Evolutionary conservation across 768 basidiomycete species (phyloP), one percentile per base, ranked within the genome.

Genomic region (Vararia minispora): DNA sequence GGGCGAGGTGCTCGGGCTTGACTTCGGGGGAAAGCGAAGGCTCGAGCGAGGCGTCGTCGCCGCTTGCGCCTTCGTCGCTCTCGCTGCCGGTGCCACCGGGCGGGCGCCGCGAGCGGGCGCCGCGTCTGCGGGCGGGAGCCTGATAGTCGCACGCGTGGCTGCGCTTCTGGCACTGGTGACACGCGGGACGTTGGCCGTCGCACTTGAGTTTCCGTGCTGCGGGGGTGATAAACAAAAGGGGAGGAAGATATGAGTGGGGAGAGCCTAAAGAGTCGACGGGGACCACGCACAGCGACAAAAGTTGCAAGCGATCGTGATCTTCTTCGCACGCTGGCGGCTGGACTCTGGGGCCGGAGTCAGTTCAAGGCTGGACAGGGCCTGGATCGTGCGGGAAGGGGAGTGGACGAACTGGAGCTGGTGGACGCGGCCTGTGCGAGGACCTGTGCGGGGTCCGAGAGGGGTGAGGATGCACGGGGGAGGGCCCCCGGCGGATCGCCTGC

Each of bases 221-320:
- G 44, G 10, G n/a, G n/a, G n/a, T n/a, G n/a, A n/a, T n/a, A 47
- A 37, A 43, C 32, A 37, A 28, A 28, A 34, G 35, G 9, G 35
- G 48, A 46, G 35, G 16, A 11, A 14, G 29, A 37, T 35, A 43
- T 38, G 27, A 52, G 52, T n/a, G n/a, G n/a, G n/a, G n/a, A n/a
- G n/a, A n/a, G n/a, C n/a, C n/a, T n/a, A n/a, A n/a, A n/a, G n/a
- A n/a, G n/a, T n/a, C n/a, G n/a, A 44, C 45, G 33, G 38, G 41
- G 37, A 39, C 28, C 31, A 70, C 83, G 62, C 58, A 87, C 86
- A 87, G 45, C 86, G 79, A 63, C 86, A 89, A 58, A 89, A 89
- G 58, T 89, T 87, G 64, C 86, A 89, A 27, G 86, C 86, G 31
- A 88, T 84, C 16, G 80, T 85, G 38, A 88, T 88, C 60, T 89